Percentiles rank a stretch among this genome's conserved stretches.
Conservation (phyloP, 345 rosid species). For the Triadica sebifera region DNA sequence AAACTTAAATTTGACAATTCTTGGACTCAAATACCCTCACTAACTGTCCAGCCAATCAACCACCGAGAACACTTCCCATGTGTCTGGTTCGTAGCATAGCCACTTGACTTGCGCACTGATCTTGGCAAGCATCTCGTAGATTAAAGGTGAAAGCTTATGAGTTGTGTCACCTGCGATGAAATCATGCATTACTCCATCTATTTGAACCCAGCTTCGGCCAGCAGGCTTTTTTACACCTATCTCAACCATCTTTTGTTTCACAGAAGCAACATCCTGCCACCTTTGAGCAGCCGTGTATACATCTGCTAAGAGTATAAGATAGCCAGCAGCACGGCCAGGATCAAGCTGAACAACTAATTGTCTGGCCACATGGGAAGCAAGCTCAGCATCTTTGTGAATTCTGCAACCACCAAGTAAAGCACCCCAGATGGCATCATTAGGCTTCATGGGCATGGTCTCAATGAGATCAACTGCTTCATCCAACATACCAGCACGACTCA, state of each 20-base stretch:
- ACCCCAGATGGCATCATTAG: conserved; percentile 40
- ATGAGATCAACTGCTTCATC: conserved; percentile 43
- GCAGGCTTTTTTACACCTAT: conserved; percentile 35
- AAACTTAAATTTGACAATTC: not conserved
- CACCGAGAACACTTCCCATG: not conserved
- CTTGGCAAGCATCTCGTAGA: conserved; percentile 30
- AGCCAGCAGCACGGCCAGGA: conserved; percentile 35
- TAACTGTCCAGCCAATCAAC: not conserved
- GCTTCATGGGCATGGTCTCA: conserved; percentile 41
- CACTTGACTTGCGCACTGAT: too few species aligned
- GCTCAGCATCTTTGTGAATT: conserved; percentile 36
- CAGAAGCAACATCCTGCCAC: conserved; percentile 44
- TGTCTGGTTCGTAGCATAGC: conserved; percentile 24
- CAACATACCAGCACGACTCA: conserved; percentile 45
- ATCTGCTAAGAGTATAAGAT: conserved; percentile 41
- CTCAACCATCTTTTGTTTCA: conserved; percentile 33
- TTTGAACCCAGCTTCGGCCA: conserved; percentile 39
- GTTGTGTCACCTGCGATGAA: conserved; percentile 21
- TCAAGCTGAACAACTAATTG: conserved; percentile 32
- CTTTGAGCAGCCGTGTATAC: conserved; percentile 36
- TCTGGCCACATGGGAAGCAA: conserved; percentile 41
- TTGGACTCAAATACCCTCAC: too few species aligned
- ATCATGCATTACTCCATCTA: conserved; percentile 32
- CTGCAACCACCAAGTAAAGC: conserved; percentile 48
- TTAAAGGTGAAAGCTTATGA: conserved; percentile 23